Evolutionary conservation across 1,284 basidiomycete species (phyloP).

Genomic region (Ustilago sp.): DNA sequence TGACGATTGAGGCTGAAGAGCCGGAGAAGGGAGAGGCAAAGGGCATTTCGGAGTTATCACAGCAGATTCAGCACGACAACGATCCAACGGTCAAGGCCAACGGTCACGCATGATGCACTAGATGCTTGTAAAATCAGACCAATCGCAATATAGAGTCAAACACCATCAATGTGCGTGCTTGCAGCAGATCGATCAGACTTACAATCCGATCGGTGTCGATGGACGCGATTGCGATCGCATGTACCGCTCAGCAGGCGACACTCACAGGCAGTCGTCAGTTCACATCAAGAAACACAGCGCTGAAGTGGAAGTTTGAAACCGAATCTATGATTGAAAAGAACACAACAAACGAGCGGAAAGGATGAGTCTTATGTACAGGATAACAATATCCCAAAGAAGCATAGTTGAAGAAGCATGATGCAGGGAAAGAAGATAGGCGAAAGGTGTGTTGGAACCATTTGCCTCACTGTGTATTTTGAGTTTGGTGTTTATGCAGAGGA

Average conservation of each 20-base stretch:
- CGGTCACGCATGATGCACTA: slow-evolving; percentile 14
- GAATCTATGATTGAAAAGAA: slow-evolving; percentile 19
- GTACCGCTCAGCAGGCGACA: too few relatives aligned
- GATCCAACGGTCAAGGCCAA: slow-evolving; percentile 23
- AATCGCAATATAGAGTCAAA: slow-evolving; percentile 1
- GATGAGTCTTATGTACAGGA: slow-evolving; percentile 12
- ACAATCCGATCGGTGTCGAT: neutral
- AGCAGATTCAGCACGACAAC: slow-evolving; percentile 42
- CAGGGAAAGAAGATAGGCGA: neutral
- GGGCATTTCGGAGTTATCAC: slow-evolving; percentile 39
- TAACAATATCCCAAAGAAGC: slow-evolving; percentile 2
- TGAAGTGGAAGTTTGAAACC: neutral
- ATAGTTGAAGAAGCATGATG: slow-evolving; percentile 12
- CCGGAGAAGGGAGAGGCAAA: slow-evolving; percentile 45
- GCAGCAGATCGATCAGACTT: neutral
- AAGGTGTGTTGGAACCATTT: slow-evolving; percentile 15
- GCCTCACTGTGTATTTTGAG: neutral
- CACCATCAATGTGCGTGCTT: neutral
- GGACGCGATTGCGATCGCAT: neutral
- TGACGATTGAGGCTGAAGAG: slow-evolving; percentile 61
- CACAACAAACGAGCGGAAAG: neutral
- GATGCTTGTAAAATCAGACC: neutral
- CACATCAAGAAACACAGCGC: neutral
- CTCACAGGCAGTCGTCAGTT: neutral
- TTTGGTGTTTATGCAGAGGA: slow-evolving; percentile 29